A percentile compares a stretch with the other conserved stretches of the same genome.
phyloP scores from a whole-genome alignment of 1,139 yeast genomes.

The Nakaseomyces nivariensis region DNA sequence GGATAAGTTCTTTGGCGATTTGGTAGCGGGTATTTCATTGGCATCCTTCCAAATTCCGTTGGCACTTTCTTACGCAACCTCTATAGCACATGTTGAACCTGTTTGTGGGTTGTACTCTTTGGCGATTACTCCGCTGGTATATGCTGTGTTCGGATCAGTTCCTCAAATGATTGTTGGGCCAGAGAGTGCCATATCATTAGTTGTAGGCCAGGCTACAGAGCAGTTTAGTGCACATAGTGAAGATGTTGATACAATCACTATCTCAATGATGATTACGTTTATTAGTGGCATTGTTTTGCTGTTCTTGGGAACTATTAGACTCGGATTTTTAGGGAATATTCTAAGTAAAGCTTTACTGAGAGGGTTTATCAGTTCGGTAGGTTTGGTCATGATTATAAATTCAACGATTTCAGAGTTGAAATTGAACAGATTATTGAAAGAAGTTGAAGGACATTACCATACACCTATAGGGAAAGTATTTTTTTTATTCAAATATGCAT shows the following conservation, averaged over 20 bases:
- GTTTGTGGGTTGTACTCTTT: conserved; percentile 74
- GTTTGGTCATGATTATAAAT: conserved; percentile 77
- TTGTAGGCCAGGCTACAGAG: conserved; percentile 88
- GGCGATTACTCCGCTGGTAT: conserved; percentile 75
- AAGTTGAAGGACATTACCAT: conserved; percentile 49
- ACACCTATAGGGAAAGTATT: conserved; percentile 64
- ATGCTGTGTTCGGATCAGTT: conserved; percentile 77
- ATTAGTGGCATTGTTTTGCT: conserved; percentile 68
- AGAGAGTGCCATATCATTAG: conserved; percentile 84
- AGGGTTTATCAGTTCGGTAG: conserved; percentile 92
- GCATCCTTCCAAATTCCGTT: conserved; percentile 91
- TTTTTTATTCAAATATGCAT: conserved; percentile 42
- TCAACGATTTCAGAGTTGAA: conserved; percentile 70
- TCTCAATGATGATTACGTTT: conserved; percentile 65
- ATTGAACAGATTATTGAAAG: conserved; percentile 34
- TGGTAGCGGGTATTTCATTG: conserved; percentile 75
- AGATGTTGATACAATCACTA: conserved; percentile 47
- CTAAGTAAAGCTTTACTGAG: conserved; percentile 71
- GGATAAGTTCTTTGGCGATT: conserved; percentile 54
- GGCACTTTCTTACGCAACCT: conserved; percentile 79
- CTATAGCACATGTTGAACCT: conserved; percentile 86
- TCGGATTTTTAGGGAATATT: conserved; percentile 85
- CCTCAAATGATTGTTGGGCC: conserved; percentile 98
- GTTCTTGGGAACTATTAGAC: conserved; percentile 69
- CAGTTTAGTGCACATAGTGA: conserved; percentile 44